Evolutionary conservation across 441 rosid genomes (phyloP), one percentile per base, ranked within the genome.

Genomic region (Kokia cookei): DNA sequence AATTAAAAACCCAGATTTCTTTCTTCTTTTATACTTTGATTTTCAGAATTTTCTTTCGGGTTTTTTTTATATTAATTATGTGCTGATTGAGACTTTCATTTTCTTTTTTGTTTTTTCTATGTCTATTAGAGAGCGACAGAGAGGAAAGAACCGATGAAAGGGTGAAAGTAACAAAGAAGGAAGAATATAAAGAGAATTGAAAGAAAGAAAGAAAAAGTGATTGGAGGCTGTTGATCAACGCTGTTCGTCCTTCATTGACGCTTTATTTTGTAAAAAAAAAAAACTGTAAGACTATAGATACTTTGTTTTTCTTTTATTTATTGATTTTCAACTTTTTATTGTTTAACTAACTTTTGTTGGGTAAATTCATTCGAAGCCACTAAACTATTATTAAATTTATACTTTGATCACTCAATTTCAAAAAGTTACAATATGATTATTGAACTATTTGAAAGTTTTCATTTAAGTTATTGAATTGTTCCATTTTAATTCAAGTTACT

Each of bases 171-270:
- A 63, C 1, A 63, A 11, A 29, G 40, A 32, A 37, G 14, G 22
- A 63, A 19, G 22, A 19, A 19, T 19, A 19, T 19, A 19, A 19
- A 19, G 22, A 19, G 22, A 19, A 19, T 19, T 19, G 22, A 19
- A 19, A 45, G 11, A 40, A 2, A 22, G 15, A 37, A 63, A 5
- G 48, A 62, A 59, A 6, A 35, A 35, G 2, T 35, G 40, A 35
- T 5, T 72, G 13, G 45, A 24, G 62, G 45, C 17, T 73, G n/a
- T 77, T 14, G 6, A 17, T 73, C 72, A 67, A 50, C 43, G 72
- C 24, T 75, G 22, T 26, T 66, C 13, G 29, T 42, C 69, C 37
- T 53, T 64, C 51, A 35, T 74, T 45, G 69, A 45, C 13, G 74
- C 75, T 60, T 62, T 54, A 17, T 17, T 54, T 17, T 54, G 40